Evolutionary conservation across 768 basidiomycete genomes (phyloP).

Genomic region (Flagelloscypha sp.): DNA sequence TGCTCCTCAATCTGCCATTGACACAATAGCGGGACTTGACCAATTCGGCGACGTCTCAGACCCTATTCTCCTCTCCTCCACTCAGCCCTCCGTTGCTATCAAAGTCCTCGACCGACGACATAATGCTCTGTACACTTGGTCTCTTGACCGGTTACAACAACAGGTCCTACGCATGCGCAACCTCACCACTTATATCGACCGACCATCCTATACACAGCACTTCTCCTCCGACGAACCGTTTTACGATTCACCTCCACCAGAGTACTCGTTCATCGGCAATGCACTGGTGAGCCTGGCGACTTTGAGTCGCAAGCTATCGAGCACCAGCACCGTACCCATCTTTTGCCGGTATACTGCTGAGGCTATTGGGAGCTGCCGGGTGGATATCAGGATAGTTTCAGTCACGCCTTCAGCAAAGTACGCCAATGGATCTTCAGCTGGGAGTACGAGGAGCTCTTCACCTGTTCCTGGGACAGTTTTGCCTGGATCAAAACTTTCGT

Average conservation of each 20-base stretch:
- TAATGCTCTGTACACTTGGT: conserved; percentile 88
- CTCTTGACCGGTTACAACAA: conserved; percentile 77
- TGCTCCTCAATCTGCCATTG: conserved; percentile 73
- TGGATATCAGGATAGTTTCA: conserved; percentile 76
- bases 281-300: conserved; percentile 76
- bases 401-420: conserved; percentile 55
- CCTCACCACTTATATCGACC: conserved; percentile 80
- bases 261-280: conserved; percentile 90
- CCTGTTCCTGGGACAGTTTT: conserved; percentile 61
- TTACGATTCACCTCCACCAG: conserved; percentile 79
- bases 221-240: conserved; percentile 93
- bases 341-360: conserved; percentile 92
- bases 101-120: conserved; percentile 88
- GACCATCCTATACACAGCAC: conserved; percentile 89
- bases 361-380: conserved; percentile 89
- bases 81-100: conserved; percentile 79
- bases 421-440: conserved; percentile 47
- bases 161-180: conserved; percentile 93
- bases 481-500: conserved; percentile 73
- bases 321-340: conserved; percentile 73
- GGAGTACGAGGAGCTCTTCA: conserved; percentile 71
- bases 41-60: conserved; percentile 93
- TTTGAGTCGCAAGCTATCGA: conserved; percentile 68
- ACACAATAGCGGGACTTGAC: conserved; percentile 79
- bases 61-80: conserved; percentile 59